A percentile compares a stretch with the other conserved stretches of the same genome.
These are phyloP conservation scores for Drechslerella coelobrocha DNA, from an alignment of 2,329 filamentous ascomycete species.

Conservation along the genomic window DNA sequence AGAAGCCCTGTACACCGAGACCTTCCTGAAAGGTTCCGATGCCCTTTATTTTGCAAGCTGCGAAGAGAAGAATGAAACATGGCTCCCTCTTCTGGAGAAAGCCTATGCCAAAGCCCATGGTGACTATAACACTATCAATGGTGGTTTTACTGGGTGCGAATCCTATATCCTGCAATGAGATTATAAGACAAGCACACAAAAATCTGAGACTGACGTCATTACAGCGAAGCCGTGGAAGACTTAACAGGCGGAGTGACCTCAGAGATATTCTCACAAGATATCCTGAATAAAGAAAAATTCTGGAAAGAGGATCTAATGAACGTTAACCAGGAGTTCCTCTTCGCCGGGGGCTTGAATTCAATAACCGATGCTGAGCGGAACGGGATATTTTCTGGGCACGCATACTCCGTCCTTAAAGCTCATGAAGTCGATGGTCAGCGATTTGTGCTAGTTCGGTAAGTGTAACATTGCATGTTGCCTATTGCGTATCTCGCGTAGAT, in stretches of 20 bases:
- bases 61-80: constrained; percentile 78
- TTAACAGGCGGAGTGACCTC: constrained; percentile 74
- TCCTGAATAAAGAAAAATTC: constrained; percentile 79
- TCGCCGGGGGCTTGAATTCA: constrained; percentile 59
- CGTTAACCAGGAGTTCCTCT: constrained; percentile 80
- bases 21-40: constrained; percentile 76
- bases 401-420: constrained; percentile 68
- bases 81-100: constrained; percentile 80
- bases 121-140: constrained; percentile 76
- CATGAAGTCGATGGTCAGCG: constrained; percentile 61
- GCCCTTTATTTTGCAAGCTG: constrained; percentile 81
- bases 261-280: constrained; percentile 72
- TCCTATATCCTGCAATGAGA: not conserved
- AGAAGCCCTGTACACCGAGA: constrained; percentile 73
- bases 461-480: not conserved
- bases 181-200: constrained; percentile 3
- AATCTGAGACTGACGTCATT: too few species aligned
- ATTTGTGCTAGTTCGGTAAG: constrained; percentile 61
- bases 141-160: constrained; percentile 71
- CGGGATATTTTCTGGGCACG: constrained; percentile 67
- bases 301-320: constrained; percentile 82
- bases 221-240: constrained; percentile 66
- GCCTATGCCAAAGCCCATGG: constrained; percentile 85
- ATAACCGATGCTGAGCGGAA: constrained; percentile 54
- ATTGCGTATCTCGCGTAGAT: too few species aligned